Percentiles rank a stretch among this genome's conserved stretches.
These are phyloP conservation scores for Sisymbrium irio DNA, from an alignment of 345 rosid species.

Conservation along the genomic window DNA sequence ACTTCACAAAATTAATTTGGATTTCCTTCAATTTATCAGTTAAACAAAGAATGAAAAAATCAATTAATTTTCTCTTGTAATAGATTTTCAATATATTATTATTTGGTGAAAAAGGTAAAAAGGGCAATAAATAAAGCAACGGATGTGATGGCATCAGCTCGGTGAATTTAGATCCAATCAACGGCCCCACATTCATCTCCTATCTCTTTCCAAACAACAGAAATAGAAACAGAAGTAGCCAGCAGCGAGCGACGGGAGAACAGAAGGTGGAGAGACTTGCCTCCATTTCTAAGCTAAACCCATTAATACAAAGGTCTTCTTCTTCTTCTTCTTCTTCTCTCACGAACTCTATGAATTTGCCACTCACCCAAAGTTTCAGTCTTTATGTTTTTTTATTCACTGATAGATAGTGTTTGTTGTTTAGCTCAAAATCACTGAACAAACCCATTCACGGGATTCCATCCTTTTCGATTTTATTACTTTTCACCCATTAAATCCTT, in stretches of 20 bases:
- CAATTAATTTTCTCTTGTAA: neutral
- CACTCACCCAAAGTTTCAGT: constrained; percentile 4
- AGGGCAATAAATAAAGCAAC: constrained; percentile 45
- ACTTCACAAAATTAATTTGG: no score
- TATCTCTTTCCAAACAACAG: constrained; percentile 35
- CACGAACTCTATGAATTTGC: neutral
- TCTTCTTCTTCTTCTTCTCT: neutral
- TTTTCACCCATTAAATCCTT: neutral
- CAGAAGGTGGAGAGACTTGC: constrained; percentile 44
- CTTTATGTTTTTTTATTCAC: neutral
- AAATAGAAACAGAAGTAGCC: constrained; percentile 9
- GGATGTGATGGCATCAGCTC: constrained; percentile 45
- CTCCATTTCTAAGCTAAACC: constrained; percentile 37
- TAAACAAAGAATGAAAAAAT: neutral
- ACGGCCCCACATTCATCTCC: constrained; percentile 48
- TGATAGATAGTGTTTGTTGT: constrained; percentile 7
- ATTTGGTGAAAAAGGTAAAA: neutral
- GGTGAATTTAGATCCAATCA: constrained; percentile 55
- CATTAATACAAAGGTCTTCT: neutral
- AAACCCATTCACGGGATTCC: constrained; percentile 39
- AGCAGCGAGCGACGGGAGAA: constrained; percentile 25
- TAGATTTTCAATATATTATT: neutral
- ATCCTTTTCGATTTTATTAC: neutral
- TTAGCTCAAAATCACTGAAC: constrained; percentile 22
- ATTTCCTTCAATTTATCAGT: neutral